Conservation (phyloP, 2,329 filamentous ascomycete genomes). For the Fusarium brachygibbosum region DNA sequence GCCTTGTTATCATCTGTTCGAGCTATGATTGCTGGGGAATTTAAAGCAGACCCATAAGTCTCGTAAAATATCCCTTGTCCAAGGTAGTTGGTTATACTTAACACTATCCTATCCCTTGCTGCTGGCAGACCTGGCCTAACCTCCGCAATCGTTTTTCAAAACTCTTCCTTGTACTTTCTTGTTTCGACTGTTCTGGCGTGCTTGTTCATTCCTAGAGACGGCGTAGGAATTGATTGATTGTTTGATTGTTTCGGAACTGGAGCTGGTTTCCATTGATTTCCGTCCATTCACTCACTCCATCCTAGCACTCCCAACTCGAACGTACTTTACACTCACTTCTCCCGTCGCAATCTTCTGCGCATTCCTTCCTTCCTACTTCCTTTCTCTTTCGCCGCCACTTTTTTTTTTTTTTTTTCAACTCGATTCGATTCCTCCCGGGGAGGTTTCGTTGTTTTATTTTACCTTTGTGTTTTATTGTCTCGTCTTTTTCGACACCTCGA, state of each 20-base stretch:
- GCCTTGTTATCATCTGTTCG: constrained; percentile 31
- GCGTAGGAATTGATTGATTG: constrained; percentile 34
- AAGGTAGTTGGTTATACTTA: constrained; percentile 11
- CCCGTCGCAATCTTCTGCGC: constrained; percentile 1
- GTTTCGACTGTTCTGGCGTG: constrained; percentile 25
- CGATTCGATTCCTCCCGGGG: constrained; percentile 36
- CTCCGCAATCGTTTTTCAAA: constrained; percentile 28
- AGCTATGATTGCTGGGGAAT: constrained; percentile 44
- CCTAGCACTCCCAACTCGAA: constrained; percentile 5
- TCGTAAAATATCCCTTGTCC: constrained; percentile 19
- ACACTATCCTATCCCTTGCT: constrained; percentile 25
- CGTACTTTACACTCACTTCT: constrained; percentile 37
- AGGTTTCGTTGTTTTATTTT: constrained; percentile 26
- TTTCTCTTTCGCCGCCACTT: constrained; percentile 25
- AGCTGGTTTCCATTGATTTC: constrained; percentile 24
- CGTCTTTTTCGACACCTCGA: constrained; percentile 15
- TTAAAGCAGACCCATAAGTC: constrained; percentile 23
- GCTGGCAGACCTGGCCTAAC: constrained; percentile 9
- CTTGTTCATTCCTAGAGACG: constrained; percentile 39
- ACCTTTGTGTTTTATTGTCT: background rate
- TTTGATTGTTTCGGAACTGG: constrained; percentile 40
- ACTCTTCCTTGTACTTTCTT: constrained; percentile 30
- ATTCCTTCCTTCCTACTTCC: constrained; percentile 17
- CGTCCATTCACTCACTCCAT: constrained; percentile 17
- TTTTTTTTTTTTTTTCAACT: constrained; percentile 13